A percentile compares a stretch with the other conserved stretches of the same genome.
Conservation (phyloP, 2,329 filamentous ascomycete genomes). For the Cytospora leucostoma region DNA sequence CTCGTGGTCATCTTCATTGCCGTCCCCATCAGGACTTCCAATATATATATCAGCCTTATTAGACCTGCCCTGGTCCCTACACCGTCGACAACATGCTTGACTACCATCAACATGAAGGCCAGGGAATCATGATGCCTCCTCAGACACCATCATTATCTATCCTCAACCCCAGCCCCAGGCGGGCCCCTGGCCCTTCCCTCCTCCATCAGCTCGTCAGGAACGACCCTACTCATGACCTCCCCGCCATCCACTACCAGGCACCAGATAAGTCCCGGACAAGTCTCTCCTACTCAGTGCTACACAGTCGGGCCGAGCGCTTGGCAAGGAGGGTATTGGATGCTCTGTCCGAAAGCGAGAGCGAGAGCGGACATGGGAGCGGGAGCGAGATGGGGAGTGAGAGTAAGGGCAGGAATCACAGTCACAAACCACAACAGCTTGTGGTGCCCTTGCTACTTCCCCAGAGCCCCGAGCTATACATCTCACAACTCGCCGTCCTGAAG, state of each 20-base stretch:
- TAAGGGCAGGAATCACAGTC: not conserved
- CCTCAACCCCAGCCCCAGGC: slow-evolving; percentile 46
- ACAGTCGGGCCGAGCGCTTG: slow-evolving; percentile 38
- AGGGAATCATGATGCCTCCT: slow-evolving; percentile 13
- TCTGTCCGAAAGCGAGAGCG: not conserved
- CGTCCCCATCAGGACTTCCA: not conserved
- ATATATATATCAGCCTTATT: not conserved
- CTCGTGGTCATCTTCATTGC: not conserved
- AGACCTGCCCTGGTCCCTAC: not conserved
- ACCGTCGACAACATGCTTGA: slow-evolving; percentile 7
- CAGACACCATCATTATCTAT: slow-evolving; percentile 41
- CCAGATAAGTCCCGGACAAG: slow-evolving; percentile 46
- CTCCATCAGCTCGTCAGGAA: slow-evolving; percentile 61
- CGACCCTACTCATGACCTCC: slow-evolving; percentile 36
- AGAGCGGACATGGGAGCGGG: not conserved
- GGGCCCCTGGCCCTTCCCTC: slow-evolving; percentile 46
- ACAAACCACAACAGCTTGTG: slow-evolving; percentile 45
- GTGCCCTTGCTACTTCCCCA: slow-evolving; percentile 80
- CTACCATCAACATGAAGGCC: slow-evolving; percentile 10
- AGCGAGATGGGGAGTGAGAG: not conserved
- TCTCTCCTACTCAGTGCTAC: slow-evolving; percentile 65
- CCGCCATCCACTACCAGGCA: slow-evolving; percentile 66
- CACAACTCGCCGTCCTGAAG: slow-evolving; percentile 76
- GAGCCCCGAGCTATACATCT: slow-evolving; percentile 74
- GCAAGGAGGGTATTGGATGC: slow-evolving; percentile 19